phyloP scores from a whole-genome alignment of 345 rosid genomes.

The Populus ilicifolia region DNA sequence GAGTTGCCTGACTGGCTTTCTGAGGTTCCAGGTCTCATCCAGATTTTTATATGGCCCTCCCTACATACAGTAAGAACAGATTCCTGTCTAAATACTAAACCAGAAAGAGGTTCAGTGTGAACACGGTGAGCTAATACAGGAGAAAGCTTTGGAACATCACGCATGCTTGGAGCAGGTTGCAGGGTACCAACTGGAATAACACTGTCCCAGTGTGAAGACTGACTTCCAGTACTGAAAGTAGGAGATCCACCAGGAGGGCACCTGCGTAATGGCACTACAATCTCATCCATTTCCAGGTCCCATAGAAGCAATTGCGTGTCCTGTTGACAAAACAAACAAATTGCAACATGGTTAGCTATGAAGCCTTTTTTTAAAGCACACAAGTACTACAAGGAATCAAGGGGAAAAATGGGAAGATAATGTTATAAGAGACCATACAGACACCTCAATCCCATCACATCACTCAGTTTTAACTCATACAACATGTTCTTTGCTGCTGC shows the following conservation, averaged over 20 bases:
- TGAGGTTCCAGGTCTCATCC: slow-evolving; percentile 75
- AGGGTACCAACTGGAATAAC: slow-evolving; percentile 65
- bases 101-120: slow-evolving; percentile 93
- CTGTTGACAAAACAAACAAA: slow-evolving; percentile 34
- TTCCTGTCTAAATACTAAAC: slow-evolving; percentile 81
- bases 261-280: slow-evolving; percentile 90
- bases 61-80: slow-evolving; percentile 83
- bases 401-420: neutral
- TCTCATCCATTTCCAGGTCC: slow-evolving; percentile 98
- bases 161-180: slow-evolving; percentile 92
- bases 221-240: slow-evolving; percentile 93
- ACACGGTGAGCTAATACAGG: slow-evolving; percentile 84
- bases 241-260: slow-evolving; percentile 94
- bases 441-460: slow-evolving; percentile 5
- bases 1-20: slow-evolving; percentile 59
- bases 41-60: slow-evolving; percentile 91
- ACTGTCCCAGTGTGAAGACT: slow-evolving; percentile 97
- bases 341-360: neutral
- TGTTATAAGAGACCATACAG: neutral
- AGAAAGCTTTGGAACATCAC: slow-evolving; percentile 89
- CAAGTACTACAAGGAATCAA: neutral
- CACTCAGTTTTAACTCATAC: slow-evolving; percentile 11
- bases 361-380: neutral
- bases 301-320: slow-evolving; percentile 93
- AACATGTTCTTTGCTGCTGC: neutral